Base-by-base conservation (phyloP, 2,329 filamentous ascomycete species). In the Nigrospora osmanthi region DNA sequence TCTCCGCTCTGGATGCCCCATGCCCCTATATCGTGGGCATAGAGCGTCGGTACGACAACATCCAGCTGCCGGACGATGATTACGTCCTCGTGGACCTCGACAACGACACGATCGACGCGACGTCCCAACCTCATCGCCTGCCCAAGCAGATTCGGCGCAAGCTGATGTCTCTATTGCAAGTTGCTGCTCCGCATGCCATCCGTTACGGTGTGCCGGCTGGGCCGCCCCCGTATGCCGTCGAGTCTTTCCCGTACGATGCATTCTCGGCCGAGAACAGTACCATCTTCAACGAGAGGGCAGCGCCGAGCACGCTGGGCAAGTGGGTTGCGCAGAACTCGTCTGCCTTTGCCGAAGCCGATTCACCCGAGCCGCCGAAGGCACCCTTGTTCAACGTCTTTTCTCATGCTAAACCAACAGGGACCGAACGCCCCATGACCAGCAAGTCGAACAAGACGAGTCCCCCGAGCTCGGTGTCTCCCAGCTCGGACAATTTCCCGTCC, bases 1-100 rank as follows among this genome's bases (percentile, higher is more conserved):
- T 98, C 11, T 90, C 93, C 43, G 91, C 89, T 3, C 76, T 98
- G 15, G 93, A 97, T 56, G 91, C 91, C 1, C 91, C 91, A 3
- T 97, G 93, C 56, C 93, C 93, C 1, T 98, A 97, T 58, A 95
- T 98, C 53, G 89, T 97, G 37, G 93, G 93, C 40, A 88, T 98
- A 47, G 93, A 98, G 67, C 80, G 90, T 53, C 81, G 90, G 46
- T 97, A 97, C 60, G 88, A 94, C 55, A 81, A 81, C 46, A 79
- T 89, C 39, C 84, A 89, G 54, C 76, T 97, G 36, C 93, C 93
- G 0, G 89, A 95, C 7, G 93, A 97, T 56, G 93, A 97, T 59
- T 97, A 91, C 62, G 90, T 97, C 15, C 73, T 97, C 14, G 89
- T 97, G 33, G 93, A 98, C 64, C 72, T 98, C 42, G 93, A 98